Percentiles rank a stretch among this genome's conserved stretches.
Evolutionary conservation across 2,329 filamentous ascomycete genomes (phyloP).

Genomic region (Penicillium sp.): DNA sequence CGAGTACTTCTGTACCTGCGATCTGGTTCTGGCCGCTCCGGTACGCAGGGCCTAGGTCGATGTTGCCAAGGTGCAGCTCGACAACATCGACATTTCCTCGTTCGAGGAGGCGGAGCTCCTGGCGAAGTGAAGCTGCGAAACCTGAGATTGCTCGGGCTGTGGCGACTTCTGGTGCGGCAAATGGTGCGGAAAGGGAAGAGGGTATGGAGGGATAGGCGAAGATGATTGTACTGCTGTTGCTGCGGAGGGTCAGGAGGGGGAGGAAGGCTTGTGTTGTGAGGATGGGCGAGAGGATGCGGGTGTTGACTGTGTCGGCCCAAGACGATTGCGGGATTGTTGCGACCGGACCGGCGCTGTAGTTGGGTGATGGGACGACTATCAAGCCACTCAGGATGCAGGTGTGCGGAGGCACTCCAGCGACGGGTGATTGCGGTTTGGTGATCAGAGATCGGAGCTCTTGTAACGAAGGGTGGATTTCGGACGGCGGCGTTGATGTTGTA

Average conservation of each 20-base stretch:
- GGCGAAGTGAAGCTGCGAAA: conserved; percentile 74
- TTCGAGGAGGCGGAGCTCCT: conserved; percentile 69
- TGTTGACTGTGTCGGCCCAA: conserved; percentile 88
- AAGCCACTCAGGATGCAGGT: conserved; percentile 73
- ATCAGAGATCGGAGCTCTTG: conserved; percentile 69
- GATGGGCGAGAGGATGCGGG: conserved; percentile 84
- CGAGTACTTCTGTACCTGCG: conserved; percentile 52
- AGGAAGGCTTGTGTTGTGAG: conserved; percentile 85
- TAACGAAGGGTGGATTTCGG: conserved; percentile 59
- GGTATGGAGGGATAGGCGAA: conserved; percentile 46
- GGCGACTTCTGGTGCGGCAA: conserved; percentile 71
- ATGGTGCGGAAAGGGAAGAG: conserved; percentile 43
- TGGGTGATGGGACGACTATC: conserved; percentile 72
- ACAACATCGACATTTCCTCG: conserved; percentile 65
- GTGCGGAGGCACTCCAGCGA: conserved; percentile 70
- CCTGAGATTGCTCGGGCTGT: conserved; percentile 82
- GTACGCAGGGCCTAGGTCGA: conserved; percentile 70
- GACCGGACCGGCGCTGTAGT: conserved; percentile 78
- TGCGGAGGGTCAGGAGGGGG: conserved; percentile 65
- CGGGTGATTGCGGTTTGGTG: conserved; percentile 69
- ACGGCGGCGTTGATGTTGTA: conserved; percentile 61
- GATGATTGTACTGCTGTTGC: conserved; percentile 48
- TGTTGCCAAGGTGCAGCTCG: conserved; percentile 85
- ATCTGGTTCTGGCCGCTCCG: conserved; percentile 42
- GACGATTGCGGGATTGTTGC: conserved; percentile 77